Evolutionary conservation across 768 basidiomycete genomes (phyloP), one percentile per base, ranked within the genome.

Genomic region (Daedaleopsis nitida): DNA sequence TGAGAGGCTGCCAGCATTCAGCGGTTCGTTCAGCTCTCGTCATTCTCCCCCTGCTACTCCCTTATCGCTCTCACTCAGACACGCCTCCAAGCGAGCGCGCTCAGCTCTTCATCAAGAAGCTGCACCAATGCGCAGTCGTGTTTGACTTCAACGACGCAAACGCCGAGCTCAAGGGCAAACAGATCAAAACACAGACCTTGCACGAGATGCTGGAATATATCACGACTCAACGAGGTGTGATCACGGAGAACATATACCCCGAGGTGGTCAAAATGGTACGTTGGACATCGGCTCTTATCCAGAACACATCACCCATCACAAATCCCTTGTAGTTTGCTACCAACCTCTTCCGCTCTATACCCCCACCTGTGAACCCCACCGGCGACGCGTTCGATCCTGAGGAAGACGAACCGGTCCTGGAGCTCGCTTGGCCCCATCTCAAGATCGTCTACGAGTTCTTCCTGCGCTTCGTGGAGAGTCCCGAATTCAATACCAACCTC

Each of bases 381-480:
- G 97, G 97, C 56, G 97, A 99, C 74, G 97, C 96, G 1, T 99
- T 97, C 72, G 97, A 99, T 73, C 97, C 97, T 21, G 97, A 99
- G 76, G 97, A 99, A 78, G 97, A 99, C 69, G 97, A 99, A 66
- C 97, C 97, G 8, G 97, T 99, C 2, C 84, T 99, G 61, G 97
- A 99, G 73, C 90, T 98, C 59, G 97, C 97, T 27, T 99, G 97
- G 97, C 97, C 97, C 43, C 97, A 99, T 75, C 84, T 99, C 58
- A 96, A 99, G 75, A 96, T 99, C 66, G 97, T 99, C 55, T 99
- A 99, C 79, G 97, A 99, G 76, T 98, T 99, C 77, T 99, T 99
- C 86, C 88, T 99, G 35, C 91, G 97, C 42, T 99, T 99, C 72
- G 92, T 99, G 61, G 97, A 99, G 76, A 92, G 88, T 68, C 92